Percentiles rank a stretch among this genome's conserved stretches.
phyloP scores from a whole-genome alignment of 192 early-diverging fungal genomes.

The Endogone sp. region DNA sequence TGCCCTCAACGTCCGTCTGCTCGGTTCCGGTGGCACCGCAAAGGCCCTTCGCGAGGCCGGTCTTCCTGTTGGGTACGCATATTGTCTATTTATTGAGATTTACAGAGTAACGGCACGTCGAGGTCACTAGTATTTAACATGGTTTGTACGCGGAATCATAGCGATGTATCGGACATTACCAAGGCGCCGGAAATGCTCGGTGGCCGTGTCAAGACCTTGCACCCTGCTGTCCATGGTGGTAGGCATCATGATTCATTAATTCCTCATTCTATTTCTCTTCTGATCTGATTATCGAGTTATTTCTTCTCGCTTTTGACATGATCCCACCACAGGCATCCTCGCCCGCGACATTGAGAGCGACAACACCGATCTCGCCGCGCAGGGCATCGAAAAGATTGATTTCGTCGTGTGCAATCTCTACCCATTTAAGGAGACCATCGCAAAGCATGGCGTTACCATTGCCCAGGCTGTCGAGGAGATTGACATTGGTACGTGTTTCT shows the following conservation, averaged over 20 bases:
- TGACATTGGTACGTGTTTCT: slow-evolving; percentile 75
- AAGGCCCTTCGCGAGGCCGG: slow-evolving; percentile 86
- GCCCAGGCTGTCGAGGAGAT: slow-evolving; percentile 96
- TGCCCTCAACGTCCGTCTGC: slow-evolving; percentile 71
- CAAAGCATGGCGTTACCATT: slow-evolving; percentile 84
- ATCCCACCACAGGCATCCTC: slow-evolving; percentile 61
- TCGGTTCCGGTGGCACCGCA: slow-evolving; percentile 95
- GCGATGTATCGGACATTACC: slow-evolving; percentile 97
- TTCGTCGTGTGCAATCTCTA: slow-evolving; percentile 98
- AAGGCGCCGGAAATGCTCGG: slow-evolving; percentile 98
- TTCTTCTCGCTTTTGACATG: background rate
- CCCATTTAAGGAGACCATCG: slow-evolving; percentile 94
- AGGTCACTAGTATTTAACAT: background rate
- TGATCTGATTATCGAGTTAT: slow-evolving; percentile 8
- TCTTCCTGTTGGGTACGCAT: slow-evolving; percentile 74
- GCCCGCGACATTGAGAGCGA: slow-evolving; percentile 84
- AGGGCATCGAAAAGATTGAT: slow-evolving; percentile 91
- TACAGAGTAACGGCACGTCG: background rate
- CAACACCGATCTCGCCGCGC: slow-evolving; percentile 79
- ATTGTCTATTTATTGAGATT: background rate
- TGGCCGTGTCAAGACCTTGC: slow-evolving; percentile 98
- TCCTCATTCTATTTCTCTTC: background rate
- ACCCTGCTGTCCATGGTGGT: slow-evolving; percentile 97
- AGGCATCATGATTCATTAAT: slow-evolving; percentile 10
- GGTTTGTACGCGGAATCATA: slow-evolving; percentile 26